phyloP scores from a whole-genome alignment of 2,329 filamentous ascomycete genomes.

The Venturia asperata region DNA sequence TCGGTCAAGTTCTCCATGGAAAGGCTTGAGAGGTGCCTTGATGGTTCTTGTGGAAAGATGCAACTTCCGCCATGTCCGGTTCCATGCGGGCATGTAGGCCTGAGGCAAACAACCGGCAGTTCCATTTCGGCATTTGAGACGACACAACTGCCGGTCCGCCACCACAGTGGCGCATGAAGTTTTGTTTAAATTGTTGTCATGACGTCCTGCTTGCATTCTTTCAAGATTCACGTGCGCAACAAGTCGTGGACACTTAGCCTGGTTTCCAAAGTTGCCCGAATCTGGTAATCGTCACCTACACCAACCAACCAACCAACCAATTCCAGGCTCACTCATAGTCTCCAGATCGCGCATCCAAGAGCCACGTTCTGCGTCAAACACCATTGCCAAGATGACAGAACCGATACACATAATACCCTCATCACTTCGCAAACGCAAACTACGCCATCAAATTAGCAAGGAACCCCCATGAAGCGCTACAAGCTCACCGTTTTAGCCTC shows the following conservation, averaged over 20 bases:
- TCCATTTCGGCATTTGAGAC: background rate
- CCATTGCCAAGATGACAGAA: background rate
- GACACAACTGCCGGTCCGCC: background rate
- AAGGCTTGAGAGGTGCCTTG: background rate
- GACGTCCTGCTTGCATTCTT: background rate
- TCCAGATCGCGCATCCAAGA: background rate
- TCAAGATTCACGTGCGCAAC: background rate
- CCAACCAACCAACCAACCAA: background rate
- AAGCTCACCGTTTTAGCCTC: constrained; percentile 49
- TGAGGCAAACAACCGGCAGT: constrained; percentile 4
- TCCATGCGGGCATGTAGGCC: background rate
- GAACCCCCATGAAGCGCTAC: background rate
- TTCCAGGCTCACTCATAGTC: background rate
- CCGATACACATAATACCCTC: background rate
- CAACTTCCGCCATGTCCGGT: background rate
- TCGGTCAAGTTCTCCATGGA: background rate
- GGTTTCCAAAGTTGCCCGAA: background rate
- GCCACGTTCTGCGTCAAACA: background rate
- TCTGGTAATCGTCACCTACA: background rate
- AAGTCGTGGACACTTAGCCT: background rate
- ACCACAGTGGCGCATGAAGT: no score
- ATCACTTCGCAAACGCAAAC: constrained; percentile 2
- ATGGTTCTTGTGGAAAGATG: background rate
- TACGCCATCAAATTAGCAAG: constrained; percentile 1
- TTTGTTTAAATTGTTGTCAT: no score